A percentile compares a stretch with the other conserved stretches of the same genome.
Conservation (phyloP, 2,329 filamentous ascomycete species). For the Hirsutella rhossiliensis region DNA sequence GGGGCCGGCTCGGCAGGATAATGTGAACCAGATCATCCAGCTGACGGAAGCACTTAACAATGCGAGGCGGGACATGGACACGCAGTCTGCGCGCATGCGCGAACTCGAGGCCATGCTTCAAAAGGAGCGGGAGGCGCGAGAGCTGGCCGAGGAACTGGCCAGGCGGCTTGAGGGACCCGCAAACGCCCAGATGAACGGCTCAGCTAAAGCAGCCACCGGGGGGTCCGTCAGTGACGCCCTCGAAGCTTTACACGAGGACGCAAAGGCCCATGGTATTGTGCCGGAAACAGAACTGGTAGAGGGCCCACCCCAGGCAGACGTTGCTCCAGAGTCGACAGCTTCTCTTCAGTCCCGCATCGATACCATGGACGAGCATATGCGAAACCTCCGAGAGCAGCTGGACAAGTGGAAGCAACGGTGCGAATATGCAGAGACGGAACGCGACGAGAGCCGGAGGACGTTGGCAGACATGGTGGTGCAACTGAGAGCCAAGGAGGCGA, state of each 20-base stretch:
- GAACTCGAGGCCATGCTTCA: slow-evolving; percentile 64
- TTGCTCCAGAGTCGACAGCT: slow-evolving; percentile 14
- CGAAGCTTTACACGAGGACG: slow-evolving; percentile 3
- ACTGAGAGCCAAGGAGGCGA: slow-evolving; percentile 56
- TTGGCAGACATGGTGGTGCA: slow-evolving; percentile 81
- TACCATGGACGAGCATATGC: slow-evolving; percentile 66
- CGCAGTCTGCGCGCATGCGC: slow-evolving; percentile 66
- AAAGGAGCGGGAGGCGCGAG: slow-evolving; percentile 69
- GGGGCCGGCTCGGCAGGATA: slow-evolving; percentile 49
- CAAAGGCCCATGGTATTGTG: slow-evolving; percentile 1
- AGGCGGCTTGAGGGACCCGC: slow-evolving; percentile 52
- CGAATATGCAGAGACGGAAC: slow-evolving; percentile 69
- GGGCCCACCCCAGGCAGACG: background rate
- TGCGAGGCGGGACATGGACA: slow-evolving; percentile 77
- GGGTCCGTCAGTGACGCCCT: slow-evolving; percentile 10
- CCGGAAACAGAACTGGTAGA: slow-evolving; percentile 7
- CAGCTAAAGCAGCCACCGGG: slow-evolving; percentile 9
- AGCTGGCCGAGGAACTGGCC: slow-evolving; percentile 73
- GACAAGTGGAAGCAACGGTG: slow-evolving; percentile 66
- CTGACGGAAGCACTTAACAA: slow-evolving; percentile 75
- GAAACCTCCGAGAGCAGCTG: slow-evolving; percentile 67
- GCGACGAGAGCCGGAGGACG: slow-evolving; percentile 57
- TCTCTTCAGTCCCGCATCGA: slow-evolving; percentile 57
- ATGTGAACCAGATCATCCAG: slow-evolving; percentile 62
- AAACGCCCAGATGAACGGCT: slow-evolving; percentile 17